Evolutionary conservation across 306 rosid species (phyloP).

Genomic region (Begonia loranthoides): DNA sequence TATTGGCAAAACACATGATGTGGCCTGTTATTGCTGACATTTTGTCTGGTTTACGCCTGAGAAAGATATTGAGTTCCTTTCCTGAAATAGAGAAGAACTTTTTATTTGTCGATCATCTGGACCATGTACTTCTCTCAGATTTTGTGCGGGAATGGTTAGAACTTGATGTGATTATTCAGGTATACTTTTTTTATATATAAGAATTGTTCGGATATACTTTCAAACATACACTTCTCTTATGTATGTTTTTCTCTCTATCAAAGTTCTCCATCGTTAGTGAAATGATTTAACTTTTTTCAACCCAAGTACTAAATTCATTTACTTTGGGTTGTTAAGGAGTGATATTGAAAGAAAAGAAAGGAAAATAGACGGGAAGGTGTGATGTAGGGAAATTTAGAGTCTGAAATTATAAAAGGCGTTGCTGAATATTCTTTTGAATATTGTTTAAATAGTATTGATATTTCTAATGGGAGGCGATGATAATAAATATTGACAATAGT

Average conservation of each 20-base stretch:
- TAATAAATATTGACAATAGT: too few species aligned
- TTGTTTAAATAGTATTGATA: too few species aligned
- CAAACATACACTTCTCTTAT: neutral
- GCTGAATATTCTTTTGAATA: too few species aligned
- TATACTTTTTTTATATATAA: slow-evolving; percentile 7
- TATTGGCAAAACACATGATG: slow-evolving; percentile 68
- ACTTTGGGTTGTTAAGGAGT: too few species aligned
- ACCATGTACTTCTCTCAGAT: slow-evolving; percentile 71
- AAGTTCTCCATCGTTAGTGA: neutral
- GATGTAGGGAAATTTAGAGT: too few species aligned
- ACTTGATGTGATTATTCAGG: slow-evolving; percentile 81
- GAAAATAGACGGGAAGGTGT: too few species aligned
- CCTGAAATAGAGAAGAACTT: slow-evolving; percentile 46
- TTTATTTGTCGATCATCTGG: slow-evolving; percentile 78
- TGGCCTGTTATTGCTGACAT: slow-evolving; percentile 94
- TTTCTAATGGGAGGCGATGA: too few species aligned
- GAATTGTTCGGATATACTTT: neutral
- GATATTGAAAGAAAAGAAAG: too few species aligned
- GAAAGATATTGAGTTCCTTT: slow-evolving; percentile 50
- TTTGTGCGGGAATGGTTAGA: slow-evolving; percentile 43
- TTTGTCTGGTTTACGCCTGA: slow-evolving; percentile 81
- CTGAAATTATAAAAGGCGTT: too few species aligned
- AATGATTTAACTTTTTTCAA: too few species aligned
- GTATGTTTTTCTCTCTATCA: neutral
- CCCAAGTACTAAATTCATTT: too few species aligned